Conservation (phyloP, 495 filamentous ascomycete species). For the Aspergillus cristatus region DNA sequence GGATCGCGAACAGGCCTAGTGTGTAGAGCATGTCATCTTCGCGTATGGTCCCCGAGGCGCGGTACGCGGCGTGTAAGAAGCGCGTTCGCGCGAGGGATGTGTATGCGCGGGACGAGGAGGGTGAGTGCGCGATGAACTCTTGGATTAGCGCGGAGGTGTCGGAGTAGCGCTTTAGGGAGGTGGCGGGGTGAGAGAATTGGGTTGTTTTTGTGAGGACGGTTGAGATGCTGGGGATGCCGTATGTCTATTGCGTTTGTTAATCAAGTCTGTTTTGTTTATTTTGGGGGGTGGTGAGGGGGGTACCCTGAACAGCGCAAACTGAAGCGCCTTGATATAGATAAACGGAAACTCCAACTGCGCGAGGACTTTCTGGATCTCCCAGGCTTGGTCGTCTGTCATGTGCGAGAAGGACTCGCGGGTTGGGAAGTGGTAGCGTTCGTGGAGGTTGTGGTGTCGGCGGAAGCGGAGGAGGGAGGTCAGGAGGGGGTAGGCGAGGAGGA, state of each 20-base stretch:
- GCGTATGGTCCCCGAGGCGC: conserved; percentile 47
- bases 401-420: conserved; percentile 43
- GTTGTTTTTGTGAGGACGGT: conserved; percentile 46
- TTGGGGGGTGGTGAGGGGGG: neutral
- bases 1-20: conserved; percentile 49
- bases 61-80: conserved; percentile 54
- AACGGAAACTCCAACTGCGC: conserved; percentile 49
- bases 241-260: conserved; percentile 36
- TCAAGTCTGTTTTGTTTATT: too few species aligned
- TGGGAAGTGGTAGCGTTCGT: conserved; percentile 40
- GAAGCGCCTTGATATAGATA: conserved; percentile 43
- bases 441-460: conserved; percentile 34
- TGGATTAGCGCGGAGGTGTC: conserved; percentile 52
- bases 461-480: conserved; percentile 37
- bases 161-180: conserved; percentile 51
- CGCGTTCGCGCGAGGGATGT: conserved; percentile 55
- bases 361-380: conserved; percentile 41
- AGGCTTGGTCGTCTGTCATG: conserved; percentile 59
- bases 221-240: conserved; percentile 57
- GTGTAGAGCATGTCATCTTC: conserved; percentile 63
- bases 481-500: conserved; percentile 21
- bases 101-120: conserved; percentile 38
- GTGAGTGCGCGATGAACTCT: conserved; percentile 42
- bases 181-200: conserved; percentile 44
- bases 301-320: conserved; percentile 60